Evolutionary conservation across 371 early-diverging fungal species (phyloP).

Genomic region (Batrachochytrium dendrobatidis): DNA sequence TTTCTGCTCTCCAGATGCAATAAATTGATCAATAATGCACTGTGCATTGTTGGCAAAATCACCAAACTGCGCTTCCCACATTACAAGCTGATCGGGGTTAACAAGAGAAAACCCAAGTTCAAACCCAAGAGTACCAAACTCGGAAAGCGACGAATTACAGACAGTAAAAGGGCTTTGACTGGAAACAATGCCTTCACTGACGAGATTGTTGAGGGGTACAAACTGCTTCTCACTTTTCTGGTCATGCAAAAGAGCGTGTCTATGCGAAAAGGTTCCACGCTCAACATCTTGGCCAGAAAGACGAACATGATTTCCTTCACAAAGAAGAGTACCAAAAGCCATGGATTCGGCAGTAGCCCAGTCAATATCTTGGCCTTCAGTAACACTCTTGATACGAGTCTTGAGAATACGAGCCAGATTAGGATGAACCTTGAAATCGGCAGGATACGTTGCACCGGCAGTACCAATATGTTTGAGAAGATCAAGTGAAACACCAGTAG

Average conservation of each 20-base stretch:
- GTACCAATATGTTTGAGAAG: conserved; percentile 72
- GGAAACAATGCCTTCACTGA: conserved; percentile 42
- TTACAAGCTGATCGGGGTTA: conserved; percentile 82
- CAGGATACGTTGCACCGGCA: conserved; percentile 70
- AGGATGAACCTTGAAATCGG: conserved; percentile 79
- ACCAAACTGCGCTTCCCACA: conserved; percentile 98
- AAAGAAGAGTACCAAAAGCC: conserved; percentile 85
- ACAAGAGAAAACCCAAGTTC: conserved; percentile 93
- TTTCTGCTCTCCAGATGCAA: conserved; percentile 92
- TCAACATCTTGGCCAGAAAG: conserved; percentile 95
- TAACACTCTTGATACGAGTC: conserved; percentile 69
- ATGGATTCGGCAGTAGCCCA: conserved; percentile 95
- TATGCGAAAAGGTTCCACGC: conserved; percentile 97
- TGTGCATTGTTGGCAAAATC: conserved; percentile 96
- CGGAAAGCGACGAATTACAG: conserved; percentile 91
- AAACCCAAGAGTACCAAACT: conserved; percentile 92
- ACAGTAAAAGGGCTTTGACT: conserved; percentile 81
- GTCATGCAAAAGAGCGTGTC: conserved; percentile 91
- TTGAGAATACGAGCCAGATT: conserved; percentile 80
- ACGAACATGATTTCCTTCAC: conserved; percentile 86
- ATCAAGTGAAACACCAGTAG: conserved; percentile 75
- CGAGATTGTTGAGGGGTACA: conserved; percentile 73
- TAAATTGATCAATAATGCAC: conserved; percentile 94
- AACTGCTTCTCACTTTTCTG: conserved; percentile 55
- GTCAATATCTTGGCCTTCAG: conserved; percentile 75